phyloP scores from a whole-genome alignment of 2,329 filamentous ascomycete species.

The Nannizziopsis arthrosporioides region DNA sequence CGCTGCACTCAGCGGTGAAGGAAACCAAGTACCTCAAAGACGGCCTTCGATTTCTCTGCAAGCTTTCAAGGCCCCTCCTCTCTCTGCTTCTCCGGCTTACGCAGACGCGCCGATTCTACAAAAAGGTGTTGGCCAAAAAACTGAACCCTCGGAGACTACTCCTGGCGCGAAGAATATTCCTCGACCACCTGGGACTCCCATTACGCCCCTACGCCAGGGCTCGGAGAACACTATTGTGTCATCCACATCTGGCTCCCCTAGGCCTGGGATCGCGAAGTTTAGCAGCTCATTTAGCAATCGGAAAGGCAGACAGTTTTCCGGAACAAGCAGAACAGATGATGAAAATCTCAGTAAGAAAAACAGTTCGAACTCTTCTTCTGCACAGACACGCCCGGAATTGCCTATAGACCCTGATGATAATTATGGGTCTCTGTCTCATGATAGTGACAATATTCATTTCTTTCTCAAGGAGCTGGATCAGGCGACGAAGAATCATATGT shows the following conservation, averaged over 20 bases:
- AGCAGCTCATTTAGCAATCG: conserved; percentile 91
- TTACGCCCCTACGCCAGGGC: conserved; percentile 24
- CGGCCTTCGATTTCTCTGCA: conserved; percentile 82
- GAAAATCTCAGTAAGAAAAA: conserved; percentile 48
- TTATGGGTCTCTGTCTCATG: conserved; percentile 57
- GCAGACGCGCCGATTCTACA: conserved; percentile 42
- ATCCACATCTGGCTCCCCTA: conserved; percentile 63
- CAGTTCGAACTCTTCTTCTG: conserved; percentile 40
- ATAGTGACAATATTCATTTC: conserved; percentile 87
- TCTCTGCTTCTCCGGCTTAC: conserved; percentile 74
- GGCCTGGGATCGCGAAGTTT: conserved; percentile 68
- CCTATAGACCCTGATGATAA: conserved; percentile 57
- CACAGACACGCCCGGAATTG: conserved; percentile 64
- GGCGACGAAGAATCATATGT: conserved; percentile 69
- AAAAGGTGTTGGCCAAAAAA: conserved; percentile 36
- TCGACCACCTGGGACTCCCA: conserved; percentile 28
- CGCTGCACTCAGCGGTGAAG: conserved; percentile 41
- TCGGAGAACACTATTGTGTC: conserved; percentile 52
- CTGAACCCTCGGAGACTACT: conserved; percentile 27
- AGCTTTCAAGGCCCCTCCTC: conserved; percentile 88
- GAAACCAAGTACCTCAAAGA: conserved; percentile 42
- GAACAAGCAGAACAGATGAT: conserved; percentile 47
- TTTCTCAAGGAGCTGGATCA: conserved; percentile 79
- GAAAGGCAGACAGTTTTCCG: conserved; percentile 63
- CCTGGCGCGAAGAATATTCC: conserved; percentile 32